Evolutionary conservation across 1,139 yeast genomes (phyloP).

Genomic region (Yamadazyma jaroonii): DNA sequence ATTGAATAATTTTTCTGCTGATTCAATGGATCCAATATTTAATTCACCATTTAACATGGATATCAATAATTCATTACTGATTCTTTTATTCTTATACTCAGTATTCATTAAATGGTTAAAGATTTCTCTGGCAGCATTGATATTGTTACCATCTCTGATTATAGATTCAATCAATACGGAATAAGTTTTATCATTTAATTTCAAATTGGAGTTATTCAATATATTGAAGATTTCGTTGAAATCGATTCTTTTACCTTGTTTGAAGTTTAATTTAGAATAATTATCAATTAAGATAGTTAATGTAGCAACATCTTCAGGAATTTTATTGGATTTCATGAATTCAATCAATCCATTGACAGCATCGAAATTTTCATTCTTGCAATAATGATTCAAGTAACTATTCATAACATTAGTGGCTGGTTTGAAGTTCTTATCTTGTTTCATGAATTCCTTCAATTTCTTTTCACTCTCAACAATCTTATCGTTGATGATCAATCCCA

Average conservation of each 20-base stretch:
- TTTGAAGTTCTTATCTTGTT: slow-evolving; percentile 23
- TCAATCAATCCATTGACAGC: slow-evolving; percentile 40
- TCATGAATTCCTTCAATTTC: slow-evolving; percentile 26
- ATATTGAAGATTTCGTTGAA: slow-evolving; percentile 39
- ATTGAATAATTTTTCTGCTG: slow-evolving; percentile 50
- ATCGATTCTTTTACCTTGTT: slow-evolving; percentile 45
- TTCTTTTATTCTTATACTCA: slow-evolving; percentile 29
- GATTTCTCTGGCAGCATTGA: slow-evolving; percentile 52
- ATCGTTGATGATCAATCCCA: slow-evolving; percentile 32
- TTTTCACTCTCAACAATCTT: slow-evolving; percentile 34
- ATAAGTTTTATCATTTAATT: slow-evolving; percentile 49
- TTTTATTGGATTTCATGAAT: slow-evolving; percentile 36
- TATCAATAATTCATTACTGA: slow-evolving; percentile 46
- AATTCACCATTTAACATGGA: slow-evolving; percentile 61
- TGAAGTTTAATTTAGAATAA: slow-evolving; percentile 47
- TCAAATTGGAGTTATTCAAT: slow-evolving; percentile 40
- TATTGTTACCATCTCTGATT: slow-evolving; percentile 43
- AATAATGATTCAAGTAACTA: slow-evolving; percentile 32
- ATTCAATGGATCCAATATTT: slow-evolving; percentile 42
- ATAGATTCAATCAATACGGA: slow-evolving; percentile 59
- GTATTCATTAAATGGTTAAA: slow-evolving; percentile 25
- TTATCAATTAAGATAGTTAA: slow-evolving; percentile 62
- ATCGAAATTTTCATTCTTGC: slow-evolving; percentile 27
- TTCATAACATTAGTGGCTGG: slow-evolving; percentile 38
- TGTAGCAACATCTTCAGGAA: slow-evolving; percentile 63